Evolutionary conservation across 305 asterid species (phyloP).

Genomic region (Fraxinus velutina): DNA sequence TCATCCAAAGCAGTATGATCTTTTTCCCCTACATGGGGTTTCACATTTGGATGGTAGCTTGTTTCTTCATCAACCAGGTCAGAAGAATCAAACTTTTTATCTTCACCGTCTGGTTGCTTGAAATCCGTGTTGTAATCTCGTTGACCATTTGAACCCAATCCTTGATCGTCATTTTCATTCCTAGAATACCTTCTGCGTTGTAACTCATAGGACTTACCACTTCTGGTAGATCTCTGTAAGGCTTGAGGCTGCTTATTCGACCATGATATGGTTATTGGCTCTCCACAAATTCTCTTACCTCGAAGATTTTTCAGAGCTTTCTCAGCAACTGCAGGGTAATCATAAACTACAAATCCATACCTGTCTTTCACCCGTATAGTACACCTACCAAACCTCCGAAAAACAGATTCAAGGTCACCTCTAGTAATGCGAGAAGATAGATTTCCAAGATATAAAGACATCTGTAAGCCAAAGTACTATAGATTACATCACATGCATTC

Average conservation of each 20-base stretch:
- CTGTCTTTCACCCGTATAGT: constrained; percentile 44
- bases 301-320: constrained; percentile 49
- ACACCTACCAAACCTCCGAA: constrained; percentile 59
- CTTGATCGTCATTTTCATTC: constrained; percentile 29
- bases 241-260: constrained; percentile 54
- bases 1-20: constrained; percentile 18
- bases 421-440: constrained; percentile 39
- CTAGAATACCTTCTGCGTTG: constrained; percentile 30
- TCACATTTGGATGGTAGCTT: constrained; percentile 12
- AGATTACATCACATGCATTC: not conserved
- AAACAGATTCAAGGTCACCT: constrained; percentile 50
- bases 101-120: constrained; percentile 20
- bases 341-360: constrained; percentile 57
- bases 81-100: constrained; percentile 27
- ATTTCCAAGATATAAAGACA: constrained; percentile 70
- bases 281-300: constrained; percentile 59
- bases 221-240: constrained; percentile 31
- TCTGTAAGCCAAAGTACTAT: constrained; percentile 28
- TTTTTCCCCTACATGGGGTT: constrained; percentile 21
- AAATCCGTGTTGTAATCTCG: constrained; percentile 24
- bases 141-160: constrained; percentile 26
- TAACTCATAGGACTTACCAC: constrained; percentile 32
- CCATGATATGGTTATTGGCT: constrained; percentile 52
- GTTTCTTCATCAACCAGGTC: constrained; percentile 28
- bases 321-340: constrained; percentile 54